Conservation (phyloP, 257 asterid genomes). For the Gentiana macrophylla region DNA sequence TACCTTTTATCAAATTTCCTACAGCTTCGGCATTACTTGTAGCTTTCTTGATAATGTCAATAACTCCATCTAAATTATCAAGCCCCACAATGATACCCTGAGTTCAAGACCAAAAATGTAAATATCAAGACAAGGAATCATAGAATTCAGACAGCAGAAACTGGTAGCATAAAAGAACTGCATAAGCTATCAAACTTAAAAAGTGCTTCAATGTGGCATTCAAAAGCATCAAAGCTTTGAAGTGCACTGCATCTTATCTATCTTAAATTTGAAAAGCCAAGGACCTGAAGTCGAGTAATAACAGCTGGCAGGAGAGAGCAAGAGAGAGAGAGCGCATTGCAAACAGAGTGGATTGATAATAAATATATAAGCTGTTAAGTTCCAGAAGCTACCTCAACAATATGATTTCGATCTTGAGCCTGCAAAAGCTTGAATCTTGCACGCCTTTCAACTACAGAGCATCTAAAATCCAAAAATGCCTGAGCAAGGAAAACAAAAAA, state of each 20-base stretch:
- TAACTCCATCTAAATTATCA: conserved; percentile 73
- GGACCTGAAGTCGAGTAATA: conserved; percentile 1
- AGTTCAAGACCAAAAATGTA: conserved; percentile 14
- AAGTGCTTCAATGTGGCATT: not conserved
- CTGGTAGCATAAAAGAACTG: too few relatives aligned
- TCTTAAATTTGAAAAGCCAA: not conserved
- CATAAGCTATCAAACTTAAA: too few relatives aligned
- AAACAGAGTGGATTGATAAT: not conserved
- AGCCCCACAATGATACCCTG: conserved; percentile 87
- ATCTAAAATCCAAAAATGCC: conserved; percentile 93
- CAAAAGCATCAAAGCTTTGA: not conserved
- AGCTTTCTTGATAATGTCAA: conserved; percentile 61
- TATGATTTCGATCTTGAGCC: conserved; percentile 84
- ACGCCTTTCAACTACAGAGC: conserved; percentile 90
- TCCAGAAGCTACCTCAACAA: conserved; percentile 62
- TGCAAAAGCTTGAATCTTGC: conserved; percentile 69
- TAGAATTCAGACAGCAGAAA: too few relatives aligned
- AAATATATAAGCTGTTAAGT: too few relatives aligned
- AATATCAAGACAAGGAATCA: conserved; percentile 2
- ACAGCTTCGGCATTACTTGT: conserved; percentile 57
- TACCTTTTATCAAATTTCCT: conserved; percentile 61
- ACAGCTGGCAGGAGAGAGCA: not conserved
- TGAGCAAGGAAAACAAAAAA: conserved; percentile 14
- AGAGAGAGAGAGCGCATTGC: not conserved
- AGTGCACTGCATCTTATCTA: too few relatives aligned